Percentiles rank a stretch among this genome's conserved stretches.
These are phyloP conservation scores for Akebia trifoliata DNA, from an alignment of 164 flowering plant species.

Conservation along the genomic window DNA sequence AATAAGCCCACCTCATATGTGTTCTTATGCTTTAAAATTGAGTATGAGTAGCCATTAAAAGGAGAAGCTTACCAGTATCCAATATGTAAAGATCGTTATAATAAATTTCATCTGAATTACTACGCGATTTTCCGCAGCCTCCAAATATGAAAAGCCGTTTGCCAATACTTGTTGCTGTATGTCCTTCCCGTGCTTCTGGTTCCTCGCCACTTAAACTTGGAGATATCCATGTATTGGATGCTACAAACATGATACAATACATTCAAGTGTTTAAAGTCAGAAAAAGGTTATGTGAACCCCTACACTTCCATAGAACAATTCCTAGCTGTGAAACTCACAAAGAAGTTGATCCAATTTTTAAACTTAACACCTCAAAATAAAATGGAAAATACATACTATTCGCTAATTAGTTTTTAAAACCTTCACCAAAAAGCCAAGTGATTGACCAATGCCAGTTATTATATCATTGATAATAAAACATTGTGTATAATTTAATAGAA, in stretches of 20 bases:
- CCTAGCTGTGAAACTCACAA: not conserved
- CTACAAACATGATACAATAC: constrained; percentile 28
- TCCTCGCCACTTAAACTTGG: constrained; percentile 78
- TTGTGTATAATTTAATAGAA: not conserved
- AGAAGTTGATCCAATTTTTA: not conserved
- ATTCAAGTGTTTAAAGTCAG: constrained; percentile 10
- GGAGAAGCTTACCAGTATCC: constrained; percentile 58
- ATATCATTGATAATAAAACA: not conserved
- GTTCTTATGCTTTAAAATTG: not conserved
- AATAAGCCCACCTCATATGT: not conserved
- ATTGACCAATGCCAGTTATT: not conserved
- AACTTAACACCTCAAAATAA: not conserved
- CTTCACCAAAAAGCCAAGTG: too few species aligned
- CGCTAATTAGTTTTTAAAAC: too few species aligned
- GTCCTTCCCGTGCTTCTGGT: constrained; percentile 94
- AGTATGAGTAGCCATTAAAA: not conserved
- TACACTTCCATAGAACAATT: not conserved
- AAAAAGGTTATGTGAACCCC: not conserved
- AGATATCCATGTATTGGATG: constrained; percentile 72
- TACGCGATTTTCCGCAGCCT: constrained; percentile 79
- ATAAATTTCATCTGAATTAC: constrained; percentile 52
- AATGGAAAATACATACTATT: too few species aligned
- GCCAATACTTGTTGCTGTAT: constrained; percentile 82
- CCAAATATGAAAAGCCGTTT: constrained; percentile 87
- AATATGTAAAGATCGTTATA: constrained; percentile 82